Evolutionary conservation across 768 basidiomycete species (phyloP), one percentile per base, ranked within the genome.

Genomic region (Boletellus emodensis): DNA sequence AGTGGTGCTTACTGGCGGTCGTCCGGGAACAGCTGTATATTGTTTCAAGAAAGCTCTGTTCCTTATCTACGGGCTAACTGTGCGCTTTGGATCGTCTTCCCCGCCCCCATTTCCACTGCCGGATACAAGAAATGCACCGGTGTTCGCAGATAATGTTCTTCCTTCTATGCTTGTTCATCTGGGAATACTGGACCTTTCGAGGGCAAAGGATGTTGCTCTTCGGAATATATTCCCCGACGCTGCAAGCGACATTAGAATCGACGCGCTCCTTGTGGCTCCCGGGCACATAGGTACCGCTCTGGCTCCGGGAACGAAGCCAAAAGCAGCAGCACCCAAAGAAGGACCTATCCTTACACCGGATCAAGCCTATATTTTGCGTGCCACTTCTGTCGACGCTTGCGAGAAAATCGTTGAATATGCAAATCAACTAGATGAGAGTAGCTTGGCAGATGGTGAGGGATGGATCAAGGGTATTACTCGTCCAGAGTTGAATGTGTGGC

Each of bases 1-100:
- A 38, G 40, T 54, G 20, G 13, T 18, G 34, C 43, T 49, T 4
- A 44, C 40, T 43, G 41, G 28, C 34, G 14, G 22, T 44, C 30
- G 20, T 38, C 20, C 40, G 45, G 34, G 40, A 38, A 49, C 33
- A 91, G 89, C 81, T n/a, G 75, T 92, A 20, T 94, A 90, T 69
- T 82, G 89, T 62, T 90, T 92, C 77, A 93, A 92, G 69, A 95
- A 94, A 62, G 90, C 87, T 2, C 72, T 95, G 30, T 90, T 91
- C 67, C 77, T 94, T 45, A 72, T 92, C 45, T 81, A 89, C 54
- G 83, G 82, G 22, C 69, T 94, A 44, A 70, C 67, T 22, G 65
- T 84, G 39, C 83, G 88, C 40, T 93, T 93, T 71, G 78, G 79
- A 43, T 68, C 78, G 7, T 62, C 72, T 39, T 68, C 76, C 11